phyloP scores from a whole-genome alignment of 768 basidiomycete species.

The Suillus clintonianus region DNA sequence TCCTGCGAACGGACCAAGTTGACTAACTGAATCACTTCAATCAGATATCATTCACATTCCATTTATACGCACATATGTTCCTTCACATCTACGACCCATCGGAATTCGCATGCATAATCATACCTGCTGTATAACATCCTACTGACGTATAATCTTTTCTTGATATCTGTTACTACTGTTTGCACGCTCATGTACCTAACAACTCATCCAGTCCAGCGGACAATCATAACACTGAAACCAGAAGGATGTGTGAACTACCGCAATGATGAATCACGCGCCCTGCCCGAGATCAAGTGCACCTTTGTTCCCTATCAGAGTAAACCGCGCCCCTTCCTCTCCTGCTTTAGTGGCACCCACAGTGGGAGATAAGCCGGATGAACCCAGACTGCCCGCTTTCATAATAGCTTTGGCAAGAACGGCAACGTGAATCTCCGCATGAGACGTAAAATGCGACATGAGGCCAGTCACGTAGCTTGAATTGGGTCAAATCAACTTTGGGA shows the following conservation, averaged over 20 bases:
- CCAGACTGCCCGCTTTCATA: slow-evolving; percentile 52
- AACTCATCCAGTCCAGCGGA: background rate
- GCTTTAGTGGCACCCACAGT: slow-evolving; percentile 42
- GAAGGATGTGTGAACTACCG: background rate
- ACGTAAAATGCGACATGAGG: slow-evolving; percentile 37
- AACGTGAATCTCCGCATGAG: slow-evolving; percentile 52
- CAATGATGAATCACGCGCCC: background rate
- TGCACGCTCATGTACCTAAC: background rate
- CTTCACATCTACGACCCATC: background rate
- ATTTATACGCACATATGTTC: background rate
- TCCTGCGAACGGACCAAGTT: background rate
- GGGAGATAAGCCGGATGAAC: slow-evolving; percentile 49
- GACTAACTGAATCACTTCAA: background rate
- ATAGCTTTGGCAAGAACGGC: slow-evolving; percentile 56
- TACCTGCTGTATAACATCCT: background rate
- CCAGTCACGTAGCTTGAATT: slow-evolving; percentile 38
- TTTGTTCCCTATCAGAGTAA: slow-evolving; percentile 58
- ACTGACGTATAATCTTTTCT: background rate
- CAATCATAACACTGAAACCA: background rate
- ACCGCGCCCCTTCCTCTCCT: slow-evolving; percentile 40
- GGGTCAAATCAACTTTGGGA: background rate
- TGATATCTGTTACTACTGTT: background rate
- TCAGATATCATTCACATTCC: background rate
- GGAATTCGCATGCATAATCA: background rate
- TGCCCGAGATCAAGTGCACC: slow-evolving; percentile 46